Evolutionary conservation across 768 basidiomycete genomes (phyloP), one percentile per base, ranked within the genome.

Genomic region (Auriscalpium vulgare): DNA sequence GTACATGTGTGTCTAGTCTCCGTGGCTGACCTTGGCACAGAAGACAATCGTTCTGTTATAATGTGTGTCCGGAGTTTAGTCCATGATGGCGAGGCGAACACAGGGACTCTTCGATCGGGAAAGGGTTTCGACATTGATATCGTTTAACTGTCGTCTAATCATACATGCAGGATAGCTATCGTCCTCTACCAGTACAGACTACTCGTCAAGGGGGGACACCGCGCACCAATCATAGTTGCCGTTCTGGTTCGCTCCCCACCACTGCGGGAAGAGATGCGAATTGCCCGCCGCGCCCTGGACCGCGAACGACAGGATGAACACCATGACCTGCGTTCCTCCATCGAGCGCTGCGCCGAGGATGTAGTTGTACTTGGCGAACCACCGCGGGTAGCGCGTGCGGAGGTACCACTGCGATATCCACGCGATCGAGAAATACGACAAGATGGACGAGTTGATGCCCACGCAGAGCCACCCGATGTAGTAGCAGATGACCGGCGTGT

Each of bases 211-310:
- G 14, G 40, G 40, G 7, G 40, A 43, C 40, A 43, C 40, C 40
- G 51, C 55, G 37, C 60, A 61, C 17, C 65, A 50, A 47, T 67
- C 65, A 53, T 67, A 72, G 63, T 74, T 70, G 61, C 78, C 79
- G 29, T 66, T 67, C 59, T 82, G 79, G 62, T 82, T 79, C 13
- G 79, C 80, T 7, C 78, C 55, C 81, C 80, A 82, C 81, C 79
- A 81, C 59, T 69, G 65, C 10, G 80, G 78, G 72, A 82, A 82
- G 21, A 75, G 62, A 59, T 80, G 75, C 1, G 78, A 64, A 13
- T 67, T 64, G 4, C 81, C 79, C 11, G 73, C 71, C 4, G 76
- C 81, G 19, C 82, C 82, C 54, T 77, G 76, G 3, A 82, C 62
- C 40, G 57, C 51, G 34, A 61, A 53, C 7, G 54, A 43, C 17